Percentiles rank a stretch among this genome's conserved stretches.
These are phyloP conservation scores for Teratosphaeria zuluensis DNA, from an alignment of 2,329 filamentous ascomycete species.

Conservation along the genomic window DNA sequence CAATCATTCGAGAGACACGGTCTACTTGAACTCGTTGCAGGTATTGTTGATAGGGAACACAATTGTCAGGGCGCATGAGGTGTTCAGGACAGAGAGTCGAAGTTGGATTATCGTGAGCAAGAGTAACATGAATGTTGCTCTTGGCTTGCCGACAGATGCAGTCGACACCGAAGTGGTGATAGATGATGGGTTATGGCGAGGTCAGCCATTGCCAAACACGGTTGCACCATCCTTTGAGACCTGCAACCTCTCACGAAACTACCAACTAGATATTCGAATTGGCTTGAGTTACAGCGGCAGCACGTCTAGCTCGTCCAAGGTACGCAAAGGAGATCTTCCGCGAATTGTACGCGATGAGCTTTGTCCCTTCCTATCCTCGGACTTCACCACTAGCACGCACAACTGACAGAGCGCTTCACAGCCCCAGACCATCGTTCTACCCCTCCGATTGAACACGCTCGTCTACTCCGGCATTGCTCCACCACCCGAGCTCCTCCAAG, in stretches of 20 bases:
- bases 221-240: conserved; percentile 79
- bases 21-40: conserved; percentile 71
- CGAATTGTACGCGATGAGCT: conserved; percentile 11
- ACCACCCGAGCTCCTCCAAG: conserved; percentile 63
- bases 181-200: conserved; percentile 63
- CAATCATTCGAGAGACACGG: conserved; percentile 55
- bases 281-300: conserved; percentile 65
- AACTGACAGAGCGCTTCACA: conserved; percentile 6
- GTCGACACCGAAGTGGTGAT: conserved; percentile 41
- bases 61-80: conserved; percentile 65
- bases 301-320: conserved; percentile 32
- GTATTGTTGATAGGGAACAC: conserved; percentile 75
- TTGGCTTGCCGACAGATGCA: conserved; percentile 49
- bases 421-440: conserved; percentile 62
- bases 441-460: conserved; percentile 67
- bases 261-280: conserved; percentile 74
- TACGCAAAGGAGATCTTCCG: conserved; percentile 26
- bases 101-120: conserved; percentile 68
- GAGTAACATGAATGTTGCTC: conserved; percentile 59
- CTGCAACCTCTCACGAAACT: conserved; percentile 75
- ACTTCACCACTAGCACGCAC: neutral
- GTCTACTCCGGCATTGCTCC: conserved; percentile 84
- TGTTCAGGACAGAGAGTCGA: conserved; percentile 58
- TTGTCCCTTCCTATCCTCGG: neutral
- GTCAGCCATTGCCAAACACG: conserved; percentile 65